Percentiles rank a stretch among this genome's conserved stretches.
phyloP scores from a whole-genome alignment of 768 basidiomycete species.

The Ramaria rubella region DNA sequence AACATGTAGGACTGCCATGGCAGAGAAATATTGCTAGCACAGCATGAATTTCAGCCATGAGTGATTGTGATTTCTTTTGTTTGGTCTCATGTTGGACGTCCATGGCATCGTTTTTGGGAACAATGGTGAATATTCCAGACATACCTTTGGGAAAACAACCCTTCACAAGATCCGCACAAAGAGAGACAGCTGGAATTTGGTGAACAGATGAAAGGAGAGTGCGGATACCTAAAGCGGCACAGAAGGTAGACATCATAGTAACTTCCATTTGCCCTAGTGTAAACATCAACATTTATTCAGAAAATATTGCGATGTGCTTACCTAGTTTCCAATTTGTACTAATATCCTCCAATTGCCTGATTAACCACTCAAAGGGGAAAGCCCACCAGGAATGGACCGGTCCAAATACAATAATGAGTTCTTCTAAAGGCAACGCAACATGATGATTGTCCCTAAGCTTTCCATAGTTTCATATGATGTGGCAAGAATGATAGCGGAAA shows the following conservation, averaged over 20 bases:
- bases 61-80: background rate
- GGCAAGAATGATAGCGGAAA: no score
- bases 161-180: background rate
- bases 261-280: background rate
- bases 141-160: background rate
- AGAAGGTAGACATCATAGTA: background rate
- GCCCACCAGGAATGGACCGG: constrained; percentile 35
- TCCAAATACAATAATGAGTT: constrained; percentile 30
- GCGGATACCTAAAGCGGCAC: background rate
- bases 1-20: background rate
- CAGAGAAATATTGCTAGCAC: background rate
- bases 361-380: constrained; percentile 32
- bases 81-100: background rate
- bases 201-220: background rate
- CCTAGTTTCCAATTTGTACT: constrained; percentile 26
- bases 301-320: background rate
- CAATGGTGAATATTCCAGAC: background rate
- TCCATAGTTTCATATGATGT: no score
- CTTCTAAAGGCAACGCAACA: constrained; percentile 24
- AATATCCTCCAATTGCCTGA: constrained; percentile 31
- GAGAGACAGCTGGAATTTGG: background rate
- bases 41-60: background rate
- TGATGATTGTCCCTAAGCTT: constrained; percentile 31
- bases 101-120: background rate
- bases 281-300: background rate